Percentiles rank a stretch among this genome's conserved stretches.
Conservation (phyloP, 2,329 filamentous ascomycete species). For the Aspergillus niger region DNA sequence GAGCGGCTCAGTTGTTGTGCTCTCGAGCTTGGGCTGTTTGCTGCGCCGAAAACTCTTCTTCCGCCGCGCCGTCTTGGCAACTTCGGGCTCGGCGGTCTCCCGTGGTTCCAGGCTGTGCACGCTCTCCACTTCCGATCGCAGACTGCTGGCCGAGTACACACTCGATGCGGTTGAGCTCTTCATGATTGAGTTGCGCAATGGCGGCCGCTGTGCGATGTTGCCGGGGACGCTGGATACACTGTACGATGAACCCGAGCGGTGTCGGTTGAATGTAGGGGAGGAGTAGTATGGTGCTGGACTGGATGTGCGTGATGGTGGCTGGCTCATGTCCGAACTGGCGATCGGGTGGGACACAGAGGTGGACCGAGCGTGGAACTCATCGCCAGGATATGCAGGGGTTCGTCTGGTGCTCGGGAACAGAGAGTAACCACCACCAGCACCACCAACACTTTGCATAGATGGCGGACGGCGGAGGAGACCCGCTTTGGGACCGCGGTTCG, state of each 20-base stretch:
- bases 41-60: slow-evolving; percentile 24
- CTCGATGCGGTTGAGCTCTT: slow-evolving; percentile 30
- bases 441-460: slow-evolving; percentile 29
- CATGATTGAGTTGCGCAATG: slow-evolving; percentile 27
- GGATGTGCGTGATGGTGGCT: slow-evolving; percentile 22
- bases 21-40: slow-evolving; percentile 13
- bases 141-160: slow-evolving; percentile 31
- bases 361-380: slow-evolving; percentile 20
- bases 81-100: slow-evolving; percentile 13
- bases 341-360: slow-evolving; percentile 23
- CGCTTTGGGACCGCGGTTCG: slow-evolving; percentile 3
- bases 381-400: slow-evolving; percentile 13
- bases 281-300: slow-evolving; percentile 25
- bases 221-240: slow-evolving; percentile 27
- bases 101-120: slow-evolving; percentile 13
- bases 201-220: slow-evolving; percentile 21
- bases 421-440: slow-evolving; percentile 20
- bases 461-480: slow-evolving; percentile 21
- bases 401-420: slow-evolving; percentile 19
- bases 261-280: slow-evolving; percentile 23
- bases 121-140: slow-evolving; percentile 32
- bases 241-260: slow-evolving; percentile 26
- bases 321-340: slow-evolving; percentile 21
- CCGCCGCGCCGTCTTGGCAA: slow-evolving; percentile 13
- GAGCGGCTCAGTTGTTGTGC: slow-evolving; percentile 8